These are phyloP conservation scores for Lenzites betulinus DNA, from an alignment of 768 basidiomycete genomes.

Conservation along the genomic window DNA sequence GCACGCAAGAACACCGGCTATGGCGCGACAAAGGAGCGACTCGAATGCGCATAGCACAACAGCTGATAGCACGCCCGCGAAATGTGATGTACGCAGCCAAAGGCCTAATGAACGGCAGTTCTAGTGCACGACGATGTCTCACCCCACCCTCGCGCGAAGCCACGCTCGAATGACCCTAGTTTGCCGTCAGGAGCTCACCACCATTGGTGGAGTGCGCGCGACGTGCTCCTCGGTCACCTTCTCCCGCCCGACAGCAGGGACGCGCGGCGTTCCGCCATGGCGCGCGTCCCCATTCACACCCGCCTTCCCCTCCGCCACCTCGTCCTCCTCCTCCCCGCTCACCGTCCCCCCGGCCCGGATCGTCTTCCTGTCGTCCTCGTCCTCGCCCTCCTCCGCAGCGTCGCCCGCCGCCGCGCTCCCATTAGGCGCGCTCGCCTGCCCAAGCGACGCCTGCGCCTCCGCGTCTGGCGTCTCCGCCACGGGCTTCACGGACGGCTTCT, in stretches of 20 bases:
- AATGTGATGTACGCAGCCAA: neutral
- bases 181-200: slow-evolving; percentile 16
- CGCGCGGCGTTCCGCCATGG: neutral
- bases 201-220: slow-evolving; percentile 15
- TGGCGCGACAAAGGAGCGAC: slow-evolving; percentile 7
- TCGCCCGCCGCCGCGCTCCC: slow-evolving; percentile 2
- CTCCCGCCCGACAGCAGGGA: slow-evolving; percentile 18
- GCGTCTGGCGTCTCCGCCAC: slow-evolving; percentile 26
- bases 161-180: neutral
- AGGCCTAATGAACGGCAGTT: neutral
- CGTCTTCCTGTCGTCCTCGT: slow-evolving; percentile 32
- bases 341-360: slow-evolving; percentile 24
- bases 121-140: neutral
- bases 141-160: neutral
- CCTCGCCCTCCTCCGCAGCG: slow-evolving; percentile 16
- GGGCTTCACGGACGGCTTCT: slow-evolving; percentile 25
- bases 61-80: slow-evolving; percentile 5
- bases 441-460: slow-evolving; percentile 16
- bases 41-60: slow-evolving; percentile 6
- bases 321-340: slow-evolving; percentile 24
- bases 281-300: slow-evolving; percentile 24
- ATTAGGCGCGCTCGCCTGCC: neutral
- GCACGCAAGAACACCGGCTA: neutral
- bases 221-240: slow-evolving; percentile 18
- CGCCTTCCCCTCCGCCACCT: slow-evolving; percentile 25